Conservation (phyloP, 805 yeast species). For the Ogataea henricii region DNA sequence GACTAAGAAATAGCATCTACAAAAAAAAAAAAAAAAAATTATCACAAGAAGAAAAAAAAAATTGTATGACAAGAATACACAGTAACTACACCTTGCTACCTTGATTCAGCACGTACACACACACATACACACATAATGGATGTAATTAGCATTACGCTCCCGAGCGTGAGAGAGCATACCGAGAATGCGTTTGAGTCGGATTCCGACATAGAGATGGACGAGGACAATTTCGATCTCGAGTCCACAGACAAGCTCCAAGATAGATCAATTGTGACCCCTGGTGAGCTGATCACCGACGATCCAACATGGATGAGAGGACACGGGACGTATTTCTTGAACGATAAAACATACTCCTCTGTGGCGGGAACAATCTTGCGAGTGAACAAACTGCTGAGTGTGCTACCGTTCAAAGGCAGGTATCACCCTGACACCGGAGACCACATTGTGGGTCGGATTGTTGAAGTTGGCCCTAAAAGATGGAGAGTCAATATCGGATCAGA, state of each 20-base stretch:
- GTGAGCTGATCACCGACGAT: slow-evolving; percentile 94
- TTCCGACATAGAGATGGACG: slow-evolving; percentile 27
- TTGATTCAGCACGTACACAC: too few species aligned
- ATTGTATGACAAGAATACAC: too few species aligned
- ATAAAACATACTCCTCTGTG: slow-evolving; percentile 82
- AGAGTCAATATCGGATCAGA: slow-evolving; percentile 95
- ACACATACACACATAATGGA: slow-evolving; percentile 23
- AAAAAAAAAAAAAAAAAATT: background rate
- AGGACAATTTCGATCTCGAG: slow-evolving; percentile 7
- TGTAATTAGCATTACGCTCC: slow-evolving; percentile 32
- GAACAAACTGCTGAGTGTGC: slow-evolving; percentile 81
- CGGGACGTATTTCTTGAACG: slow-evolving; percentile 82
- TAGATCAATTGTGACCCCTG: slow-evolving; percentile 77
- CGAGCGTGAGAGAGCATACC: slow-evolving; percentile 11
- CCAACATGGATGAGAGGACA: slow-evolving; percentile 99
- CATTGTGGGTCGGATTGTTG: slow-evolving; percentile 88
- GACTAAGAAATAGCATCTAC: background rate
- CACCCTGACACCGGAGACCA: slow-evolving; percentile 97
- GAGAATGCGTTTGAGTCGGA: slow-evolving; percentile 23
- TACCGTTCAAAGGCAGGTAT: slow-evolving; percentile 84
- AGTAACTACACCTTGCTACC: too few species aligned
- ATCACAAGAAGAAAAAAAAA: background rate
- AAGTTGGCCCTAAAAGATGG: slow-evolving; percentile 94
- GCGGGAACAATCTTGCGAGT: slow-evolving; percentile 89
- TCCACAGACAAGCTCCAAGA: slow-evolving; percentile 25